phyloP scores from a whole-genome alignment of 345 rosid genomes.

The Erucastrum elatum region DNA sequence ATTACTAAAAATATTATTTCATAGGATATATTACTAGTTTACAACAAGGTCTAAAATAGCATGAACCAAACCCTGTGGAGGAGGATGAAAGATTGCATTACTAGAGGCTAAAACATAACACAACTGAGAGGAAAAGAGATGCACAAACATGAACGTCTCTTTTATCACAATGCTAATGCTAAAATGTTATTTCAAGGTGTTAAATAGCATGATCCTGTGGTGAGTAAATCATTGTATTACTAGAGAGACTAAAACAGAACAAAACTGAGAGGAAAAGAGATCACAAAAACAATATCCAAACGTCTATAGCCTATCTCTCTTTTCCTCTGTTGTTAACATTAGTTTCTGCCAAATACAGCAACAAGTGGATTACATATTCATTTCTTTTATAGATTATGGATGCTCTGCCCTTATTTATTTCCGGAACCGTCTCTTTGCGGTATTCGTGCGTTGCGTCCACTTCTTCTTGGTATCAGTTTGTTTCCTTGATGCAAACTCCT shows the following conservation, averaged over 20 bases:
- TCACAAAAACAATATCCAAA: slow-evolving; percentile 5
- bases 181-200: not conserved
- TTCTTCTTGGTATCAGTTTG: slow-evolving; percentile 34
- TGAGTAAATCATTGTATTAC: not conserved
- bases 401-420: slow-evolving; percentile 6
- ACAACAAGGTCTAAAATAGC: too few species aligned
- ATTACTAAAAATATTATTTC: too few species aligned
- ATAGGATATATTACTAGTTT: too few species aligned
- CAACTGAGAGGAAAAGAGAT: slow-evolving; percentile 31
- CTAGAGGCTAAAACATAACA: slow-evolving; percentile 5
- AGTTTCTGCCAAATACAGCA: slow-evolving; percentile 17
- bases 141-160: not conserved
- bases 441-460: slow-evolving; percentile 22
- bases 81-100: not conserved
- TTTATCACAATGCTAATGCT: not conserved
- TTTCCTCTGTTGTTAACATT: slow-evolving; percentile 32
- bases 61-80: too few species aligned
- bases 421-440: slow-evolving; percentile 34
- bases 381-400: not conserved
- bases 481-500: slow-evolving; percentile 55
- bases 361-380: slow-evolving; percentile 16
- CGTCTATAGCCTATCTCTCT: not conserved
- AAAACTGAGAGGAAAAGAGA: slow-evolving; percentile 35
- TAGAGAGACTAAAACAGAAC: slow-evolving; percentile 5
- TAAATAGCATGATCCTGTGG: not conserved